Evolutionary conservation across 2,329 filamentous ascomycete species (phyloP), one percentile per base, ranked within the genome.

Genomic region (Dothideomycetes sp.): DNA sequence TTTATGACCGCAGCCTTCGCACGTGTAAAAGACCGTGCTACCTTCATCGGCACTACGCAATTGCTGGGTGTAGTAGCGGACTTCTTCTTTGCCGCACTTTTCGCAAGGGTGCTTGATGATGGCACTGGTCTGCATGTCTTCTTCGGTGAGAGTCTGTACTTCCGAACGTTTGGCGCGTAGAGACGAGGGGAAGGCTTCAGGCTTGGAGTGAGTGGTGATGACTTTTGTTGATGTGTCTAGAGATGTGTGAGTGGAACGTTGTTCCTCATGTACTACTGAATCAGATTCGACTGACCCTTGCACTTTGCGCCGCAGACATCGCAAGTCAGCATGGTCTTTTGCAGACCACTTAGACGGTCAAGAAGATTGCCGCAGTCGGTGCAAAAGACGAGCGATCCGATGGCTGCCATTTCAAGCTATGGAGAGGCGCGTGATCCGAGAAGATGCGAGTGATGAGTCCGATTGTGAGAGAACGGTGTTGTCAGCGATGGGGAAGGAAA

Each of bases 1-100:
- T 82, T 83, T 88, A 64, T 85, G 70, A 45, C 85, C 84, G 59
- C 88, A 95, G 44, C 87, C 78, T 4, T 53, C 53, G 64, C 88
- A 95, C 45, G 73, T 81, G 64, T 86, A 94, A 56, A 95, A 93
- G 41, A 94, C 77, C 1, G 89, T 95, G 49, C 82, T 85, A 46
- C 91, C 91, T 76, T 96, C 89, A 61, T 98, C 91, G 41, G 89
- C 91, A 69, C 87, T 80, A 52, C 89, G 81, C 54, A 94, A 67
- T 61, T 98, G 91, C 46, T 86, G 77, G 3, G 82, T 82, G 35
- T 85, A 83, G 60, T 81, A 96, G 52, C 79, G 82, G 62, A 96
- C 86, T 58, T 94, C 81, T 39, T 78, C 79, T 39, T 78, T 71
- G 12, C 82, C 85, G 60, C 91, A 96, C 54, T 86, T 80, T 32